Base-by-base conservation (phyloP, 495 filamentous ascomycete species). In the Filosporella fistucella region DNA sequence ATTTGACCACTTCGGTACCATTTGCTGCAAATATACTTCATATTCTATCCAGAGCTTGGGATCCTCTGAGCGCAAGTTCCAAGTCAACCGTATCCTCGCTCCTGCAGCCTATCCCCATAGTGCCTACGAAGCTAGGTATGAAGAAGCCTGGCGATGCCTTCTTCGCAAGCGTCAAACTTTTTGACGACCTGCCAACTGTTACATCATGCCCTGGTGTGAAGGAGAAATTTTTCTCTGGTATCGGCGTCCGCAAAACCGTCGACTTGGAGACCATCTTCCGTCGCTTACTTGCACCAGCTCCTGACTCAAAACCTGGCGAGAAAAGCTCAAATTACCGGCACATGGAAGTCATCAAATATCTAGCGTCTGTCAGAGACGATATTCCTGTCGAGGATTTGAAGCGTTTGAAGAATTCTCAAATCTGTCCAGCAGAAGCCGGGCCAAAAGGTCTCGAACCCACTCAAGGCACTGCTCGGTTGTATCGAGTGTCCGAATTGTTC, bases 61-160 rank as follows among this genome's bases (percentile, higher is more conserved):
- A 96, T 10, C 69, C 67, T 20, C 60, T 96, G 12, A 84, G 78
- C 47, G 62, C 67, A 22, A 66, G 70, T 16, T 82, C 81, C 3
- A 94, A 86, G 60, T 69, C 76, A 14, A 80, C 76, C 12, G 66
- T 95, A 12, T 59, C 79, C 13, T 67, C 72, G 10, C 62, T 85
- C 7, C 66, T 97, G 9, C 72, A 77, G 33, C 68, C 74, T 20
- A 71, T 82, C 24, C 83, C 88, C 3, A 76, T 93, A 21, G 91
- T 99, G 49, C 94, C 94, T 0, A 97, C 94, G 0, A 96, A 84
- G 58, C 63, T 83, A 52, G 94, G 94, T 9, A 91, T 97, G 91
- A 86, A 74, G 54, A 85, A 78, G 57, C 94, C 94, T 17, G 66
- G 67, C 11, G 90, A 97, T 53, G 81, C 94, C 0, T 99, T 96